Evolutionary conservation across 2,329 filamentous ascomycete species (phyloP), one percentile per base, ranked within the genome.

Genomic region (Chrysoporthe puriensis): DNA sequence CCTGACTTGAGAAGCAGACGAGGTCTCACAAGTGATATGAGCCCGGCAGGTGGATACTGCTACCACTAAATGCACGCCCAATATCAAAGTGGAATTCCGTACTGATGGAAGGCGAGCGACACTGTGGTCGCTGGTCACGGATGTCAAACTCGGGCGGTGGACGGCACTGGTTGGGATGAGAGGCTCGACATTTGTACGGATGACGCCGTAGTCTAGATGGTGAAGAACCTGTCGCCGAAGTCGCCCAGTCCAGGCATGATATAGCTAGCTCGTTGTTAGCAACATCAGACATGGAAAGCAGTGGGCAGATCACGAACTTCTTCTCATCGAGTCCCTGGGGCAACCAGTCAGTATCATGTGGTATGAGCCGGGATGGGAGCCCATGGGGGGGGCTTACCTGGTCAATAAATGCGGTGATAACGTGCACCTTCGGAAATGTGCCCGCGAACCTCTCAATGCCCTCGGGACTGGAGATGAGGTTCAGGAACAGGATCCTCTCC

Each of bases 171-270:
- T 57, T 32, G 13, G 50, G 50, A 32, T 13, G 13, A 6, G 21
- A 54, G 50, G 16, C 50, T 34, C 26, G 50, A 54, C 21, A 46
- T 46, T 26, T 48, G 13, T 61, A 61, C 26, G 42, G 26, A 34
- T 21, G 40, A 44, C 13, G 44, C 58, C 52, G 40, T 66, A 46
- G 60, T 70, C 80, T 77, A 97, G 79, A 97, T 88, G 66, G 95
- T 97, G 79, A 97, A 98, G 80, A 96, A 98, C 72, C 95, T 86
- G 78, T 98, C 95, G 69, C 95, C 95, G 79, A 98, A 98, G 78
- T 98, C 95, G 72, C 95, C 95, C 21, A 98, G 85, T 40, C 95
- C 95, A 40, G 95, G 95, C 65, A 97, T 88, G 76, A 98, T 98
- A 78, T 97, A 98, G 79, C 95, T 98, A 77, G 71, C 46, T 70